Conservation (phyloP, 1,284 basidiomycete genomes). For the Omphalotus olearius region DNA sequence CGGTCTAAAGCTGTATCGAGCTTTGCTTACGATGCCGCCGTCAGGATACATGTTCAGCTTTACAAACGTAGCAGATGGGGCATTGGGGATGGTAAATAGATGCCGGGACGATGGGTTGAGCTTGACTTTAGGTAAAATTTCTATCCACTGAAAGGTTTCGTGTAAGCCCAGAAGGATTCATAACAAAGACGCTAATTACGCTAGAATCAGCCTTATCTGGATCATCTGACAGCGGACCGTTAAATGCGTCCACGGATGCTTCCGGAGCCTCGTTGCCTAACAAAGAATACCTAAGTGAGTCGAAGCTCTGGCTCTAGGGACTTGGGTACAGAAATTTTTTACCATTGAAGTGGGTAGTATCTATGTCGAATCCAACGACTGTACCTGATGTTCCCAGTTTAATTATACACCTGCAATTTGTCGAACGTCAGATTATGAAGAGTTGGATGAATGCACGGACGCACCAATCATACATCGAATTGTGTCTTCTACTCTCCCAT, state of each 20-base stretch:
- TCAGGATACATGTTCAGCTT: slow-evolving; percentile 97
- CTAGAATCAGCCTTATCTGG: slow-evolving; percentile 43
- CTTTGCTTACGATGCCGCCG: slow-evolving; percentile 79
- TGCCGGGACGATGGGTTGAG: slow-evolving; percentile 85
- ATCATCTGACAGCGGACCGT: slow-evolving; percentile 40
- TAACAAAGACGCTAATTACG: slow-evolving; percentile 34
- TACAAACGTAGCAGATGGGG: slow-evolving; percentile 68
- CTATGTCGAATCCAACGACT: slow-evolving; percentile 88
- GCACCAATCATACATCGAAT: slow-evolving; percentile 86
- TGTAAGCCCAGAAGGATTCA: neutral
- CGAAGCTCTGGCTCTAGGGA: too few species aligned
- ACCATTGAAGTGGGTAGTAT: slow-evolving; percentile 96
- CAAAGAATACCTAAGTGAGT: neutral
- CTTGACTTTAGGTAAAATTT: slow-evolving; percentile 69
- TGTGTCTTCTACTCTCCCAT: slow-evolving; percentile 93
- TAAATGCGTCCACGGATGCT: slow-evolving; percentile 69
- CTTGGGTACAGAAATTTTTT: slow-evolving; percentile 10
- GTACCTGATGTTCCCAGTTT: slow-evolving; percentile 79
- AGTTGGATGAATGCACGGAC: neutral
- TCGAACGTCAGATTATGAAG: slow-evolving; percentile 2
- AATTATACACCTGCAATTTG: slow-evolving; percentile 74
- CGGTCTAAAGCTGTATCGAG: slow-evolving; percentile 6
- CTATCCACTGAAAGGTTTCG: slow-evolving; percentile 60
- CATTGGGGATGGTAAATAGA: slow-evolving; percentile 71
- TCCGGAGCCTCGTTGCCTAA: slow-evolving; percentile 88